Conservation (phyloP, 306 rosid genomes). For the Pyrus betulifolia region DNA sequence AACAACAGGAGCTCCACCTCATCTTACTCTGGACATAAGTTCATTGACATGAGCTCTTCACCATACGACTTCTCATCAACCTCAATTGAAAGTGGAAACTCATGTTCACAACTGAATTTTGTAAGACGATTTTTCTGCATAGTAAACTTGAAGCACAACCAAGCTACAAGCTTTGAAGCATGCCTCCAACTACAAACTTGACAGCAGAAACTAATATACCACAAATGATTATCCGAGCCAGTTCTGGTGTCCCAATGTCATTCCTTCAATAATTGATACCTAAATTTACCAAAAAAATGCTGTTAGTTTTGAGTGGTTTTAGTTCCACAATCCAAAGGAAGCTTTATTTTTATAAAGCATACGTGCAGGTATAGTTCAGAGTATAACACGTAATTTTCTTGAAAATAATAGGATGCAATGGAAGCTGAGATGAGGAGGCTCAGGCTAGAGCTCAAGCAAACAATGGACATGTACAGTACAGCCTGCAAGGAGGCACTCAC, state of each 20-base stretch:
- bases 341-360: background rate
- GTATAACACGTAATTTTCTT: background rate
- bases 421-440: slow-evolving; percentile 88
- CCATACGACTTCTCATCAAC: slow-evolving; percentile 23
- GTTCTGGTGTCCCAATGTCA: background rate
- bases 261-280: background rate
- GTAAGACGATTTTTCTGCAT: slow-evolving; percentile 20
- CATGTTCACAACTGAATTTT: slow-evolving; percentile 17
- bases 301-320: background rate
- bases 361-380: background rate
- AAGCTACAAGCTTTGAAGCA: background rate
- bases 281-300: background rate
- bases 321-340: background rate
- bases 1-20: no score
- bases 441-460: slow-evolving; percentile 68
- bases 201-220: background rate
- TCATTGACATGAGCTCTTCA: slow-evolving; percentile 27
- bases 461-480: slow-evolving; percentile 75
- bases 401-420: slow-evolving; percentile 45
- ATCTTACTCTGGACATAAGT: slow-evolving; percentile 15
- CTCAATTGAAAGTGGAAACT: slow-evolving; percentile 35
- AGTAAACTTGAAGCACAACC: background rate
- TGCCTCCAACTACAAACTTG: background rate
- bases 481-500: slow-evolving; percentile 77
- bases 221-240: background rate